A percentile compares a stretch with the other conserved stretches of the same genome.
Evolutionary conservation across 2,329 filamentous ascomycete genomes (phyloP).

Genomic region (Ascochyta fabae): DNA sequence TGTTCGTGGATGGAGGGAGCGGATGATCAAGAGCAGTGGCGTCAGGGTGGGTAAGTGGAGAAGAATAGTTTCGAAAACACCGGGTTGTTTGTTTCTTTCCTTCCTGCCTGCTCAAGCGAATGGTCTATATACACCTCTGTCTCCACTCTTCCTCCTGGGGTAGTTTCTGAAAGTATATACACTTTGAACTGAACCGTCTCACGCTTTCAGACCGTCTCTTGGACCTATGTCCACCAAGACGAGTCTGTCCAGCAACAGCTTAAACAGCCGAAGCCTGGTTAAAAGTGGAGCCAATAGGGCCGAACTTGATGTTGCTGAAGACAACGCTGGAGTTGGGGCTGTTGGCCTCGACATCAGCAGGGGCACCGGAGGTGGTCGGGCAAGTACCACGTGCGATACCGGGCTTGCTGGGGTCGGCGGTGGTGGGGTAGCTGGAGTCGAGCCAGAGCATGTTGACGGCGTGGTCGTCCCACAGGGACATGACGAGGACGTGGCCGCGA

Average conservation of each 20-base stretch:
- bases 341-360: constrained; percentile 47
- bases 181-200: background rate
- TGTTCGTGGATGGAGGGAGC: too few species aligned
- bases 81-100: background rate
- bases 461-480: constrained; percentile 71
- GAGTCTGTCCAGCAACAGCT: background rate
- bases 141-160: background rate
- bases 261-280: constrained; percentile 35
- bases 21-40: too few species aligned
- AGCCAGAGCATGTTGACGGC: constrained; percentile 76
- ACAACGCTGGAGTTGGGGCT: constrained; percentile 43
- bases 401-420: constrained; percentile 38
- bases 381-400: constrained; percentile 49
- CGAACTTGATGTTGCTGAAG: constrained; percentile 52
- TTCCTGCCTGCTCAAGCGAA: background rate
- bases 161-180: background rate
- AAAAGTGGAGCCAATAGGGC: constrained; percentile 50
- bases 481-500: constrained; percentile 68
- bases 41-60: too few species aligned
- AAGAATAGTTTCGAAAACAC: background rate
- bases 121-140: constrained; percentile 5
- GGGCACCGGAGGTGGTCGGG: constrained; percentile 45
- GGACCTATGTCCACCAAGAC: background rate
- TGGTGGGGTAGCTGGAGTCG: constrained; percentile 68
- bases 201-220: too few species aligned